phyloP scores from a whole-genome alignment of 2,329 filamentous ascomycete genomes.

The Verticillium isaacii region DNA sequence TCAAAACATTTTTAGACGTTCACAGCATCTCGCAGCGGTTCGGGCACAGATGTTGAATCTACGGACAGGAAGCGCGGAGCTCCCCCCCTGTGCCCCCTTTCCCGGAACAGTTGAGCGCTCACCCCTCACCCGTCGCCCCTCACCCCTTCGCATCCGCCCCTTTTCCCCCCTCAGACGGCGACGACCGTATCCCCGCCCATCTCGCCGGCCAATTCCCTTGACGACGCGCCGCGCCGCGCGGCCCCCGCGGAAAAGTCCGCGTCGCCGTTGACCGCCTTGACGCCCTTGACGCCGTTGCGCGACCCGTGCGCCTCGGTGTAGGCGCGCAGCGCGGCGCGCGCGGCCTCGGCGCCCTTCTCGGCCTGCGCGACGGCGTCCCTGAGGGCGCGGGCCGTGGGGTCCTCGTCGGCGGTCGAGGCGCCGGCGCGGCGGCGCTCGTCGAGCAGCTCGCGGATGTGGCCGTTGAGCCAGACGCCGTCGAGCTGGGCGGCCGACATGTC shows the following conservation, averaged over 20 bases:
- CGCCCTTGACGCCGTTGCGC: slow-evolving; percentile 7
- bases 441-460: slow-evolving; percentile 53
- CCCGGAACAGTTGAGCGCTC: background rate
- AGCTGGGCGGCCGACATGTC: slow-evolving; percentile 52
- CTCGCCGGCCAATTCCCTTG: slow-evolving; percentile 53
- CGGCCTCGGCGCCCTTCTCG: slow-evolving; percentile 41
- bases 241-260: slow-evolving; percentile 18
- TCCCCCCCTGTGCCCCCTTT: background rate
- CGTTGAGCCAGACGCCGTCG: slow-evolving; percentile 56
- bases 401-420: slow-evolving; percentile 16
- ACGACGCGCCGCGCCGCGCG: slow-evolving; percentile 40
- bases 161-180: slow-evolving; percentile 11
- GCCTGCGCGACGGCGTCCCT: slow-evolving; percentile 37
- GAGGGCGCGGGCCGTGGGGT: slow-evolving; percentile 37
- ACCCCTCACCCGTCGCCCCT: background rate
- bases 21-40: background rate
- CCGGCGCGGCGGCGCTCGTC: slow-evolving; percentile 28
- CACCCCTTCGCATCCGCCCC: background rate
- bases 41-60: background rate
- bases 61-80: background rate
- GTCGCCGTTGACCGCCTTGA: slow-evolving; percentile 5
- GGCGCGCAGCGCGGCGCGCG: slow-evolving; percentile 34
- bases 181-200: slow-evolving; percentile 55
- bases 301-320: slow-evolving; percentile 19
- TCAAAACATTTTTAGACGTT: background rate